Percentiles rank a stretch among this genome's conserved stretches.
Evolutionary conservation across 2,329 filamentous ascomycete species (phyloP).

Genomic region (Aspergillus sojae): DNA sequence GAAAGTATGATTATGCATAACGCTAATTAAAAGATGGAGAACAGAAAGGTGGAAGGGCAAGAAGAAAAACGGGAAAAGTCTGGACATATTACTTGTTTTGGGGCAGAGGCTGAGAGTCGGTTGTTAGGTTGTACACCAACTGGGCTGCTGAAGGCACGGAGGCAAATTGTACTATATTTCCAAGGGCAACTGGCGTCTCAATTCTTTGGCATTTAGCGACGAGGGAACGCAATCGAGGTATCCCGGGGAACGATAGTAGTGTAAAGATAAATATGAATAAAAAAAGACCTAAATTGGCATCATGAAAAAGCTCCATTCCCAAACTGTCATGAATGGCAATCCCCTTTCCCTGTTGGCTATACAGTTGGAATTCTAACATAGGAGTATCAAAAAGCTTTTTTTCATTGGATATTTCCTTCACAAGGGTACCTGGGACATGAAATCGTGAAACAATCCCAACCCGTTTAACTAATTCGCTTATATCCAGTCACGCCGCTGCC

Average conservation of each 20-base stretch:
- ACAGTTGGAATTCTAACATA: conserved; percentile 26
- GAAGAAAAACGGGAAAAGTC: not conserved
- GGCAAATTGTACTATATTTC: not conserved
- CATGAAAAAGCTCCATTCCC: conserved; percentile 19
- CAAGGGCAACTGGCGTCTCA: too few species aligned
- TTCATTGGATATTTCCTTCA: conserved; percentile 44
- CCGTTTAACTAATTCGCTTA: conserved; percentile 38
- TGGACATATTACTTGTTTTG: not conserved
- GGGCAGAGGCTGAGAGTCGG: not conserved
- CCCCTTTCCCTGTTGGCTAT: conserved; percentile 17
- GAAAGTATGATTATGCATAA: not conserved
- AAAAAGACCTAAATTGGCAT: conserved; percentile 13
- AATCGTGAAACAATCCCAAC: conserved; percentile 45
- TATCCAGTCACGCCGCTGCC: conserved; percentile 43
- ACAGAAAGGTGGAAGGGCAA: not conserved
- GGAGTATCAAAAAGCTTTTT: conserved; percentile 41
- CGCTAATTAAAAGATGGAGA: not conserved
- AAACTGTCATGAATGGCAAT: conserved; percentile 2
- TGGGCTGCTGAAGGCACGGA: not conserved
- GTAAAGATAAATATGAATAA: conserved; percentile 8
- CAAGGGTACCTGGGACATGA: conserved; percentile 46
- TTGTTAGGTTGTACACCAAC: not conserved
- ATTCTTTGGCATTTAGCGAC: not conserved
- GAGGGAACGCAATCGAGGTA: not conserved
- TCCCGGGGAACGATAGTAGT: not conserved